Percentiles rank a stretch among this genome's conserved stretches.
Evolutionary conservation across 202 grass and related monocot genomes (phyloP).

Genomic region (Panicum virgatum): DNA sequence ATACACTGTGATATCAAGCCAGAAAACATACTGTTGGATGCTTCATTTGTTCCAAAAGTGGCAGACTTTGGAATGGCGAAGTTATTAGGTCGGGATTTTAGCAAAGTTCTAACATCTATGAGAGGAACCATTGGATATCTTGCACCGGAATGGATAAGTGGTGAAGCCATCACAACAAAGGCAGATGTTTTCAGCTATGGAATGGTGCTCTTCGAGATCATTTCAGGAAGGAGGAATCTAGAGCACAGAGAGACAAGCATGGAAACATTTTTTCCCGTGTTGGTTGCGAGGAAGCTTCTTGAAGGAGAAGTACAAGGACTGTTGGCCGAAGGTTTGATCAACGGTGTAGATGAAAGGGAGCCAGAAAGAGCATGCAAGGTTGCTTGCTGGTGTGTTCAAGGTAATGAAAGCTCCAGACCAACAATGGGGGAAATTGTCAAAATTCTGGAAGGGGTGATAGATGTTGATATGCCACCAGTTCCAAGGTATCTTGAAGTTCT

Average conservation of each 20-base stretch:
- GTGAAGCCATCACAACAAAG: conserved; percentile 49
- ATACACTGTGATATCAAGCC: conserved; percentile 61
- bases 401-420: conserved; percentile 42
- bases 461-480: conserved; percentile 34
- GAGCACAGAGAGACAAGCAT: not conserved
- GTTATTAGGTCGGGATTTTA: conserved; percentile 67
- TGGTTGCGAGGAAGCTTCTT: conserved; percentile 35
- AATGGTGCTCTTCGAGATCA: conserved; percentile 59
- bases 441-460: conserved; percentile 50
- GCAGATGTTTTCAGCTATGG: conserved; percentile 68
- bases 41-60: conserved; percentile 47
- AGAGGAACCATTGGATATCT: no score
- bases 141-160: conserved; percentile 52
- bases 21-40: conserved; percentile 60
- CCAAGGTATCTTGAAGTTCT: conserved; percentile 41
- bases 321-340: not conserved
- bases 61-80: conserved; percentile 77
- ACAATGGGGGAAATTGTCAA: conserved; percentile 49
- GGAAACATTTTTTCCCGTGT: conserved; percentile 30
- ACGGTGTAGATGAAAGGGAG: conserved; percentile 27
- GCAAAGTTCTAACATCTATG: conserved; percentile 63
- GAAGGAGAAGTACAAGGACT: conserved; percentile 28
- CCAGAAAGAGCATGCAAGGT: conserved; percentile 47
- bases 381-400: conserved; percentile 57
- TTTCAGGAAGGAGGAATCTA: conserved; percentile 43